phyloP scores from a whole-genome alignment of 2,329 filamentous ascomycete genomes.

The Phoma sp. region DNA sequence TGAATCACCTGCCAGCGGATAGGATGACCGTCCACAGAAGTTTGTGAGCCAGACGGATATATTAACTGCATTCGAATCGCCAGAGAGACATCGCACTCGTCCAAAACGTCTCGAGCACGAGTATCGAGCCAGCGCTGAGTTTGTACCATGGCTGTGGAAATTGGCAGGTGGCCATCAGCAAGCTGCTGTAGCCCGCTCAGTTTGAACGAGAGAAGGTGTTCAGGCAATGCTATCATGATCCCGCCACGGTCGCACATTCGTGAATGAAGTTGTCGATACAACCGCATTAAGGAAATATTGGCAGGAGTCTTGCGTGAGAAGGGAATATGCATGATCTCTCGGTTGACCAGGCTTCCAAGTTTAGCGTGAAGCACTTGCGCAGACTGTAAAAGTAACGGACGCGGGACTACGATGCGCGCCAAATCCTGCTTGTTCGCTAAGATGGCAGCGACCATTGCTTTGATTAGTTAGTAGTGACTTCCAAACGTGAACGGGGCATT shows the following conservation, averaged over 20 bases:
- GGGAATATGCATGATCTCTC: slow-evolving; percentile 63
- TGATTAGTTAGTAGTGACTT: slow-evolving; percentile 57
- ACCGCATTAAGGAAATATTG: slow-evolving; percentile 30
- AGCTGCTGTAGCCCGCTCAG: slow-evolving; percentile 67
- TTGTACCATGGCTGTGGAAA: slow-evolving; percentile 59
- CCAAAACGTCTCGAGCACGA: slow-evolving; percentile 66
- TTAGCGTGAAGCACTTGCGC: slow-evolving; percentile 63
- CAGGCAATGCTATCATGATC: slow-evolving; percentile 67
- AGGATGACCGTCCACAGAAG: slow-evolving; percentile 50
- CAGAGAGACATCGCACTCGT: slow-evolving; percentile 64
- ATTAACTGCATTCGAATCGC: slow-evolving; percentile 53
- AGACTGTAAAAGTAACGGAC: slow-evolving; percentile 64
- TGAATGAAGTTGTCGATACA: slow-evolving; percentile 51
- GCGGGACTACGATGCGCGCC: slow-evolving; percentile 63
- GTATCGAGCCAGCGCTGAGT: slow-evolving; percentile 60
- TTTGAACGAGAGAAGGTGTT: slow-evolving; percentile 71
- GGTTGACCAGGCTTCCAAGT: slow-evolving; percentile 62
- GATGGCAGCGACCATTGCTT: slow-evolving; percentile 62
- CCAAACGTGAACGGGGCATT: slow-evolving; percentile 41
- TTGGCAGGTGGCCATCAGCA: slow-evolving; percentile 53
- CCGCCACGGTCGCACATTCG: slow-evolving; percentile 56
- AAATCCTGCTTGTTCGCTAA: slow-evolving; percentile 53
- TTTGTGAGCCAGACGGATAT: slow-evolving; percentile 54
- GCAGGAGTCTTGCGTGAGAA: slow-evolving; percentile 63
- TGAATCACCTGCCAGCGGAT: slow-evolving; percentile 51